A percentile compares a stretch with the other conserved stretches of the same genome.
Evolutionary conservation across 257 asterid species (phyloP).

Genomic region (Ilex asprella): DNA sequence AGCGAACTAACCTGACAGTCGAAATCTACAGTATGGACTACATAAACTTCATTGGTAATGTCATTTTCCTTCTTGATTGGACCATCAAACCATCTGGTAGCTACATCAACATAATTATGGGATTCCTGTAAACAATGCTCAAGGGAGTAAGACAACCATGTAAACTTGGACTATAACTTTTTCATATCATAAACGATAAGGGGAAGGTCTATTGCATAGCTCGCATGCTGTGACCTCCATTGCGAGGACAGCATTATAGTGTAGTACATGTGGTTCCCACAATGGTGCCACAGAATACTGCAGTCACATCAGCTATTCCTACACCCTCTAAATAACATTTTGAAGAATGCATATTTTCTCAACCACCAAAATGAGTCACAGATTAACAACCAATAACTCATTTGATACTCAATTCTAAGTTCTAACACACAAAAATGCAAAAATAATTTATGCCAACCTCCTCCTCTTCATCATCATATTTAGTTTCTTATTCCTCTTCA

Average conservation of each 20-base stretch:
- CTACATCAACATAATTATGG: conserved; percentile 17
- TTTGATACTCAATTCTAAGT: no score
- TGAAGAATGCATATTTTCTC: background rate
- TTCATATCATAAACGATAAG: background rate
- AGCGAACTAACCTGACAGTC: conserved; percentile 81
- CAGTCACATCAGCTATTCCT: background rate
- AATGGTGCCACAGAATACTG: background rate
- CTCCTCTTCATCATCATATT: conserved; percentile 47
- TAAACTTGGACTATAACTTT: background rate
- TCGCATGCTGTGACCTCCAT: background rate
- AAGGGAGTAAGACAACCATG: background rate
- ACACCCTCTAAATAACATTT: background rate
- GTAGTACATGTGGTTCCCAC: background rate
- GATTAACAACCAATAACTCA: no score
- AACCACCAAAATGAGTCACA: no score
- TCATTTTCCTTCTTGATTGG: conserved; percentile 51
- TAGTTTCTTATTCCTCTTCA: conserved; percentile 21
- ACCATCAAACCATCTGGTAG: conserved; percentile 74
- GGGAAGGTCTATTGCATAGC: background rate
- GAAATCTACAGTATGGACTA: conserved; percentile 69
- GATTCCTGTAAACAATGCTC: conserved; percentile 39
- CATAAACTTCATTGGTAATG: conserved; percentile 69
- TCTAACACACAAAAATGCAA: background rate
- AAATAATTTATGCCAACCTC: conserved; percentile 17
- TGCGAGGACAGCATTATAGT: no score